Evolutionary conservation across 176 grass and related monocot species (phyloP).

Genomic region (Otatea glauca): DNA sequence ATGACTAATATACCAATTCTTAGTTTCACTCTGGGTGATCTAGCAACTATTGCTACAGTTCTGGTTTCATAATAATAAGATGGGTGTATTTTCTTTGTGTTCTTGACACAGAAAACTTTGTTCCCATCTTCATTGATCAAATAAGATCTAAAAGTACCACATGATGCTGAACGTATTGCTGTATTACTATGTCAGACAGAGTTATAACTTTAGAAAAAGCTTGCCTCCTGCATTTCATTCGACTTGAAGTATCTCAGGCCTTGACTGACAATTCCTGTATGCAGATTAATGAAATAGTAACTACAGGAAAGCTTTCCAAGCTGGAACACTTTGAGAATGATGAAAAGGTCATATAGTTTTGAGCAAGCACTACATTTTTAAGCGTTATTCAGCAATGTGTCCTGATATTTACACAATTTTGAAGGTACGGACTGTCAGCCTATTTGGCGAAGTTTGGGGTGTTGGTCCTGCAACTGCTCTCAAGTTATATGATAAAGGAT

Average conservation of each 20-base stretch:
- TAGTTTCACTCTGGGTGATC: not conserved
- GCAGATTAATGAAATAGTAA: constrained; percentile 97
- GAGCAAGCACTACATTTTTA: constrained; percentile 8
- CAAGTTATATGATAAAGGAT: constrained; percentile 95
- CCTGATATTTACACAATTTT: constrained; percentile 37
- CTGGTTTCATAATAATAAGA: not conserved
- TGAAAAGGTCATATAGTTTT: constrained; percentile 72
- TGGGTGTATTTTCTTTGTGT: not conserved
- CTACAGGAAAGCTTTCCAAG: constrained; percentile 91
- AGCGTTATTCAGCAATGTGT: constrained; percentile 8
- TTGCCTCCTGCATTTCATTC: constrained; percentile 8
- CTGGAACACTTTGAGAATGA: constrained; percentile 96
- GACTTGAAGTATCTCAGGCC: not conserved
- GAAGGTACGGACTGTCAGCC: constrained; percentile 75
- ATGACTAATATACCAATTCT: not conserved
- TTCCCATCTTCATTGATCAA: not conserved
- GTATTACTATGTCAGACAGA: not conserved
- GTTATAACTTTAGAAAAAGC: constrained; percentile 13
- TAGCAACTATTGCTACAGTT: not conserved
- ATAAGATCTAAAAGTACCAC: not conserved
- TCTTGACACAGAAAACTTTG: not conserved
- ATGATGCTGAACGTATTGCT: not conserved
- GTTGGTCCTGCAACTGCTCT: constrained; percentile 90
- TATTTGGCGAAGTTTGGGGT: constrained; percentile 98
- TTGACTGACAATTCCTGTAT: constrained; percentile 21